Percentiles rank a stretch among this genome's conserved stretches.
These are phyloP conservation scores for Penicillium cosmopolitanum DNA, from an alignment of 495 filamentous ascomycete genomes.

Conservation along the genomic window DNA sequence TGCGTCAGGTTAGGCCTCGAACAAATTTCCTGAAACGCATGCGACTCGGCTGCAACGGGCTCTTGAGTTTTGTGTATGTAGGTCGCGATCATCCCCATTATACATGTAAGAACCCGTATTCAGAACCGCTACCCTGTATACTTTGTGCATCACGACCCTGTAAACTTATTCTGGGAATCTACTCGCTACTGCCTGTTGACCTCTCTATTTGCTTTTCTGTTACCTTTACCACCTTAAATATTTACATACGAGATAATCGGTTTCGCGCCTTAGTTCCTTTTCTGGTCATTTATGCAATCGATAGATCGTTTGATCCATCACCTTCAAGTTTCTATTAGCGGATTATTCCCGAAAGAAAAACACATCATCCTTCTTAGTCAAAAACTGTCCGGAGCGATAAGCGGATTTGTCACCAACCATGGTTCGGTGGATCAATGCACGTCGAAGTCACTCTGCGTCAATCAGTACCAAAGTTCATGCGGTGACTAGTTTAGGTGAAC, in stretches of 20 bases:
- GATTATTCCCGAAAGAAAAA: neutral
- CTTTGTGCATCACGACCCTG: neutral
- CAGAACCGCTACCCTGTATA: neutral
- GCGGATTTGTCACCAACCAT: neutral
- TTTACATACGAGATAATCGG: neutral
- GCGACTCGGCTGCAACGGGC: neutral
- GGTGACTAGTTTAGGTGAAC: neutral
- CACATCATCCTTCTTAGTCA: neutral
- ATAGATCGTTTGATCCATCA: neutral
- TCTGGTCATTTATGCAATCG: neutral
- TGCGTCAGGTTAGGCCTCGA: neutral
- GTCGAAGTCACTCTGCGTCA: constrained; percentile 3
- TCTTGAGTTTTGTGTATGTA: neutral
- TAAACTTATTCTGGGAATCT: neutral
- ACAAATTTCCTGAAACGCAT: neutral
- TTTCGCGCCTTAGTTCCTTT: neutral
- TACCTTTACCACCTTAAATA: neutral
- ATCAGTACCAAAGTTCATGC: neutral
- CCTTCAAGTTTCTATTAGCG: neutral
- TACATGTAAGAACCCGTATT: neutral
- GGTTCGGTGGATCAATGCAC: constrained; percentile 3
- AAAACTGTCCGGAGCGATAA: neutral
- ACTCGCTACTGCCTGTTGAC: neutral
- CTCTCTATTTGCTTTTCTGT: neutral
- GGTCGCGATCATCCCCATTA: neutral